These are phyloP conservation scores for Dalbergia oliveri DNA, from an alignment of 306 rosid genomes.

Conservation along the genomic window DNA sequence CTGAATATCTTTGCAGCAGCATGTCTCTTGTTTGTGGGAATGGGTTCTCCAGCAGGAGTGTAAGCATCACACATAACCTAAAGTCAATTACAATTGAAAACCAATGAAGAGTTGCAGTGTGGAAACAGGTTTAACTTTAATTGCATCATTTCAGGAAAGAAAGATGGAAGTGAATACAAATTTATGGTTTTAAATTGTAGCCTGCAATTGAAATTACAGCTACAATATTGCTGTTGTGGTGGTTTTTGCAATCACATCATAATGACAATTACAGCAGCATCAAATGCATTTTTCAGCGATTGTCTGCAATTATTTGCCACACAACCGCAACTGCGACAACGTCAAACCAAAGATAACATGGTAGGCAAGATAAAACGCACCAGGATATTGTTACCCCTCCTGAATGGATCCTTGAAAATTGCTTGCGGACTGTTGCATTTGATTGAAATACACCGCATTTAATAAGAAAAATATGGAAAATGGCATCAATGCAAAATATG, in stretches of 20 bases:
- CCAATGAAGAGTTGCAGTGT: neutral
- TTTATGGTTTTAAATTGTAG: too few species aligned
- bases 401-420: conserved; percentile 87
- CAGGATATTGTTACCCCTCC: conserved; percentile 81
- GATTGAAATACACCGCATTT: conserved; percentile 10
- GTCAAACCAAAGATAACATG: neutral
- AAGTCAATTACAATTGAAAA: neutral
- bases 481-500: neutral
- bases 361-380: conserved; percentile 50
- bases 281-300: too few species aligned
- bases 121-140: too few species aligned
- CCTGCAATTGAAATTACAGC: too few species aligned
- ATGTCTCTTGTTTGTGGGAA: conserved; percentile 71
- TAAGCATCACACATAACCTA: conserved; percentile 72
- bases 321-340: too few species aligned
- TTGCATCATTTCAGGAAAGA: too few species aligned
- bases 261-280: too few species aligned
- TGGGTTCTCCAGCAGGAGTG: conserved; percentile 70
- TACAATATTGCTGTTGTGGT: too few species aligned
- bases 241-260: too few species aligned
- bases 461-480: conserved; percentile 9
- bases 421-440: conserved; percentile 82
- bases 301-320: too few species aligned
- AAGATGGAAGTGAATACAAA: too few species aligned
- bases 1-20: conserved; percentile 69